Percentiles rank a stretch among this genome's conserved stretches.
These are phyloP conservation scores for Cinnamomum micranthum DNA, from an alignment of 164 flowering plant genomes.

Conservation along the genomic window DNA sequence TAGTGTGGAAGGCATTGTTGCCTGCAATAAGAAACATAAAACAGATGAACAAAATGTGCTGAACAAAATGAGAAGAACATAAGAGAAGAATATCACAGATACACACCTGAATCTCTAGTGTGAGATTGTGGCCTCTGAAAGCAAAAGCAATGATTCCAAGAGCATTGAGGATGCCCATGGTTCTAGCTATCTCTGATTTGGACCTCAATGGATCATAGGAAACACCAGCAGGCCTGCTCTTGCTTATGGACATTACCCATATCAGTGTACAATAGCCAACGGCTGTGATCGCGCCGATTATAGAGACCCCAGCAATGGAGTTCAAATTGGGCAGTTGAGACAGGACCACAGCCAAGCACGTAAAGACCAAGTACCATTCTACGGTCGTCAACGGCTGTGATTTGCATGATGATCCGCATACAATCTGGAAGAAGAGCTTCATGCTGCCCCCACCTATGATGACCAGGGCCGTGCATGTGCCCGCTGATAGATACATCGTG, in stretches of 20 bases:
- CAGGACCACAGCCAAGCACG: conserved; percentile 38
- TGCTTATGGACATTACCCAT: conserved; percentile 41
- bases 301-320: conserved; percentile 63
- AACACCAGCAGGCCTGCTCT: conserved; percentile 31
- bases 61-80: not conserved
- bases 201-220: conserved; percentile 28
- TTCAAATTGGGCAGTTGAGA: conserved; percentile 71
- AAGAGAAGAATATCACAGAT: not conserved
- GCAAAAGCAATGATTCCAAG: conserved; percentile 74
- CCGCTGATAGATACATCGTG: conserved; percentile 62
- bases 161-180: conserved; percentile 49
- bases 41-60: not conserved
- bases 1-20: conserved; percentile 70
- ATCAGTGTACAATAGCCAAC: conserved; percentile 49
- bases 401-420: conserved; percentile 46
- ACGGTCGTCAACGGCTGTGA: conserved; percentile 36
- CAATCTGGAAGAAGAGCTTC: conserved; percentile 40
- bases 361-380: conserved; percentile 79
- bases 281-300: conserved; percentile 58
- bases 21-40: conserved; percentile 33
- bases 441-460: conserved; percentile 55
- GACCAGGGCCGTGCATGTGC: conserved; percentile 57
- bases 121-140: conserved; percentile 84
- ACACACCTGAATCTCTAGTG: conserved; percentile 70
- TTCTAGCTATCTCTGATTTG: conserved; percentile 12